These are phyloP conservation scores for Salix suchowensis DNA, from an alignment of 345 rosid species.

Conservation along the genomic window DNA sequence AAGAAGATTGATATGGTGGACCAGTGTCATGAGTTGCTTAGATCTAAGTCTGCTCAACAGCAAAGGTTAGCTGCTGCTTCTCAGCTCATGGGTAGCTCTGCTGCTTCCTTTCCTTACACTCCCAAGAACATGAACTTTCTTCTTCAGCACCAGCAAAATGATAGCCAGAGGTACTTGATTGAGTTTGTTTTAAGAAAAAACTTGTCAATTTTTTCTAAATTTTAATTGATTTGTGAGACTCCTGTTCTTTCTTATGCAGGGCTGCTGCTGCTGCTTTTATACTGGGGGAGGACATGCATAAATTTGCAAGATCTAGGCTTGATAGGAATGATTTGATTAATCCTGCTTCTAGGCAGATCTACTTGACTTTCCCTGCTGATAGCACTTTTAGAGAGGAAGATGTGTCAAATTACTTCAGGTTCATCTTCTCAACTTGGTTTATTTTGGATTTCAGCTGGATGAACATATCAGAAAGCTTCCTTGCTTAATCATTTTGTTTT, in stretches of 20 bases:
- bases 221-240: not conserved
- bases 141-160: conserved; percentile 59
- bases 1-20: conserved; percentile 60
- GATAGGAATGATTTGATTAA: conserved; percentile 71
- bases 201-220: not conserved
- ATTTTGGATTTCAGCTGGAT: not conserved
- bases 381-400: conserved; percentile 92
- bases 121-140: conserved; percentile 59
- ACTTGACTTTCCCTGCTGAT: conserved; percentile 93
- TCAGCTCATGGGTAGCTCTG: conserved; percentile 38
- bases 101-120: conserved; percentile 57
- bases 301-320: conserved; percentile 65
- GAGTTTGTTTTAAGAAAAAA: not conserved
- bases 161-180: conserved; percentile 54
- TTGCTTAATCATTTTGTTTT: not conserved
- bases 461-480: not conserved
- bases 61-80: conserved; percentile 54
- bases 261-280: conserved; percentile 63
- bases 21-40: conserved; percentile 62
- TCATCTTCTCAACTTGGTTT: conserved; percentile 26
- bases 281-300: conserved; percentile 67
- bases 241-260: conserved; percentile 6
- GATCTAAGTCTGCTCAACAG: conserved; percentile 82
- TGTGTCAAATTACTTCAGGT: conserved; percentile 89
- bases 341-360: conserved; percentile 94